Conservation (phyloP, 345 rosid species). For the Sisymbrium altissimum region DNA sequence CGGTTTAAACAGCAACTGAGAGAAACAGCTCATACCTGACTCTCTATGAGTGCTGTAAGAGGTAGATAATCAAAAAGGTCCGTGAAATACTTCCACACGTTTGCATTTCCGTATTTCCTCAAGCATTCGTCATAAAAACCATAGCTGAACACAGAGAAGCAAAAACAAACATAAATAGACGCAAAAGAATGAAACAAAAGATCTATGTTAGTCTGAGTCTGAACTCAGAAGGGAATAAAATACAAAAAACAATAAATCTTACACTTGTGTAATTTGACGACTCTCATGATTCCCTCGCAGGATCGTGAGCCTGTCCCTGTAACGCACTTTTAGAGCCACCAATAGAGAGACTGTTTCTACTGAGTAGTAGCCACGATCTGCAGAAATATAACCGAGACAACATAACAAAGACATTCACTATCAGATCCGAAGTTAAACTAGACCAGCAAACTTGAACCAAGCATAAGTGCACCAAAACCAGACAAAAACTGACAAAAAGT, state of each 20-base stretch:
- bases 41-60: constrained; percentile 90
- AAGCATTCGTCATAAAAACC: constrained; percentile 41
- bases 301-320: constrained; percentile 36
- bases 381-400: constrained; percentile 25
- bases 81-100: constrained; percentile 88
- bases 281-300: constrained; percentile 41
- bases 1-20: neutral
- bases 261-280: constrained; percentile 43
- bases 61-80: constrained; percentile 93
- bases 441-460: neutral
- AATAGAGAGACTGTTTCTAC: constrained; percentile 38
- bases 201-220: too few relatives aligned
- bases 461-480: neutral
- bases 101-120: constrained; percentile 58
- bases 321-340: constrained; percentile 39
- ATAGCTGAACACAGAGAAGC: constrained; percentile 17
- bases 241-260: too few relatives aligned
- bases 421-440: neutral
- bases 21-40: constrained; percentile 59
- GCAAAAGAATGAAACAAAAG: neutral
- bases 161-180: neutral
- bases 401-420: neutral
- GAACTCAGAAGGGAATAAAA: neutral
- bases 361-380: constrained; percentile 40
- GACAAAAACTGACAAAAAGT: neutral